Evolutionary conservation across 148 eudicot species (phyloP).

Genomic region (Rhododendron griersonianum): DNA sequence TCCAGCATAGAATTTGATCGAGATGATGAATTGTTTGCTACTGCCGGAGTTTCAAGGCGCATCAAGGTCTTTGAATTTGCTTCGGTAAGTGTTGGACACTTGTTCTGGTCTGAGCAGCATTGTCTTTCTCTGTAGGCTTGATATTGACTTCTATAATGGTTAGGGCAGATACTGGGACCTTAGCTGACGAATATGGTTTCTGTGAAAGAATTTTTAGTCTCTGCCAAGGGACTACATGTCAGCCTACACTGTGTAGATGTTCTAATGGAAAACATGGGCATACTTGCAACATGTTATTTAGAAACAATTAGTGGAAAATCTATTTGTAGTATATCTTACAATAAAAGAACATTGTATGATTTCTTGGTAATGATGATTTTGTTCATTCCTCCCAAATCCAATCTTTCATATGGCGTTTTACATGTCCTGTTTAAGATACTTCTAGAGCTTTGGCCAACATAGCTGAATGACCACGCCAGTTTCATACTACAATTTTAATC

Average conservation of each 20-base stretch:
- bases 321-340: background rate
- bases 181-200: background rate
- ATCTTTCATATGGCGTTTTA: background rate
- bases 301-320: background rate
- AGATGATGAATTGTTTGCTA: constrained; percentile 90
- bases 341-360: background rate
- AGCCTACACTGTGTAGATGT: background rate
- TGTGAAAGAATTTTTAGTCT: background rate
- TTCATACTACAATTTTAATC: background rate
- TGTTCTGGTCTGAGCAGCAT: constrained; percentile 2
- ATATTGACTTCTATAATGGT: background rate
- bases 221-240: background rate
- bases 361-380: background rate
- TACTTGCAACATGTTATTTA: background rate
- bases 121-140: background rate
- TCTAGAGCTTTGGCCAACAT: background rate
- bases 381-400: background rate
- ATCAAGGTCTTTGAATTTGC: constrained; percentile 87
- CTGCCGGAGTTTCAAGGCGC: constrained; percentile 92
- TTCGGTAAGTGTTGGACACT: constrained; percentile 44
- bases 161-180: background rate
- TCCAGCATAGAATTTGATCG: constrained; percentile 98
- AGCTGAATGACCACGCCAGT: background rate
- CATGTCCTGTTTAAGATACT: background rate
- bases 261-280: background rate